Conservation (phyloP, 2,329 filamentous ascomycete genomes). For the Ilyonectria destructans region DNA sequence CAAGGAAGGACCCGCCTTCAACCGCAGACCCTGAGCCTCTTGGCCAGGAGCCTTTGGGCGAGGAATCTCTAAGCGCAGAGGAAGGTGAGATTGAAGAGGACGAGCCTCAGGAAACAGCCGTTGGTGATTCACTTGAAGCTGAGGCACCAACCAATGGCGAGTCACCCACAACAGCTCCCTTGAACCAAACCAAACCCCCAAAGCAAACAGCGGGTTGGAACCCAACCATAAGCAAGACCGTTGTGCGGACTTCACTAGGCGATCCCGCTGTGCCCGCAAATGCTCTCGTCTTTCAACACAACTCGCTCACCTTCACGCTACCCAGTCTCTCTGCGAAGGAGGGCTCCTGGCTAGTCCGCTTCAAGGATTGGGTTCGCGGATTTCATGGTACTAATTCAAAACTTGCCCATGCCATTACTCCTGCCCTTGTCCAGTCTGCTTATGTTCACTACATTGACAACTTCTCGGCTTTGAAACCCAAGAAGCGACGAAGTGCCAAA, state of each 20-base stretch:
- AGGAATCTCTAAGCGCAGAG: conserved; percentile 44
- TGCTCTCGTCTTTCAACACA: conserved; percentile 42
- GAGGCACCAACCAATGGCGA: not conserved
- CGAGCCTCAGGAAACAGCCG: conserved; percentile 12
- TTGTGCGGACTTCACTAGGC: conserved; percentile 31
- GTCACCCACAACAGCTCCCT: not conserved
- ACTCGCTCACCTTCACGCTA: conserved; percentile 45
- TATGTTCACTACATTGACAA: conserved; percentile 53
- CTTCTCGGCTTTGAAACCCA: conserved; percentile 51
- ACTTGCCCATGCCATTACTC: conserved; percentile 43
- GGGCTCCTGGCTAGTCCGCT: conserved; percentile 55
- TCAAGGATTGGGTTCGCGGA: conserved; percentile 54
- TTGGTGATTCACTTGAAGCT: conserved; percentile 1
- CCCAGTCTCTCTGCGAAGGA: conserved; percentile 49
- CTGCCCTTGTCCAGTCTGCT: conserved; percentile 44
- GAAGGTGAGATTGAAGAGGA: conserved; percentile 54
- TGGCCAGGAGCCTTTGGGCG: conserved; percentile 21
- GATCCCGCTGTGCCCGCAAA: conserved; percentile 39
- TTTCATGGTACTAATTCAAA: conserved; percentile 51
- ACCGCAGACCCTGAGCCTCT: conserved; percentile 20
- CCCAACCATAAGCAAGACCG: conserved; percentile 32
- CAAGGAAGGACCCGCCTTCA: conserved; percentile 32
- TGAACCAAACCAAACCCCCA: conserved; percentile 9
- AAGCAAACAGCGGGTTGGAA: conserved; percentile 37
- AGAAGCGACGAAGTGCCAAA: conserved; percentile 53